phyloP scores from a whole-genome alignment of 2,329 filamentous ascomycete species.

The Neurospora crassa region DNA sequence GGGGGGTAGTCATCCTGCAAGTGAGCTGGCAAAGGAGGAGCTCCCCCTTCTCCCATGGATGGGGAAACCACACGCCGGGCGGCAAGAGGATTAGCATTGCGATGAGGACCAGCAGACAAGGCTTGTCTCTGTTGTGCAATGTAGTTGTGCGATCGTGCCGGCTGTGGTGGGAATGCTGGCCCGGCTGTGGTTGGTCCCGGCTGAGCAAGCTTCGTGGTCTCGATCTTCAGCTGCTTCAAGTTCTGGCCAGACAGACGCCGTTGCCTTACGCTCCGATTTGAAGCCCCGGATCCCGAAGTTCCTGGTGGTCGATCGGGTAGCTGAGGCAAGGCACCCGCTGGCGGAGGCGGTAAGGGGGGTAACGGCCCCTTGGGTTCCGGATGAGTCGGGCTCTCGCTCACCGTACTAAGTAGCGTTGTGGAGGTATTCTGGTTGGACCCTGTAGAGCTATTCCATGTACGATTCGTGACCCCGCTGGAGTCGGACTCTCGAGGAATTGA shows the following conservation, averaged over 20 bases:
- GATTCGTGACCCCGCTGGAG: constrained; percentile 67
- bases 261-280: constrained; percentile 51
- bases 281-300: constrained; percentile 22
- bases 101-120: constrained; percentile 27
- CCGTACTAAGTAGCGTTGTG: constrained; percentile 60
- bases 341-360: constrained; percentile 33
- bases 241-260: constrained; percentile 74
- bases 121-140: constrained; percentile 34
- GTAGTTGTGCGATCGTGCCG: constrained; percentile 25
- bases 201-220: constrained; percentile 46
- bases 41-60: constrained; percentile 22
- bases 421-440: constrained; percentile 62
- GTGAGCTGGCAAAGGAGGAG: constrained; percentile 22
- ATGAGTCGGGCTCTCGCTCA: constrained; percentile 47
- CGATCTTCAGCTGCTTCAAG: constrained; percentile 77
- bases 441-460: constrained; percentile 72
- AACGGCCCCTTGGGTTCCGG: constrained; percentile 22
- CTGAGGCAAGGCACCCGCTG: constrained; percentile 36
- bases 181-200: constrained; percentile 15
- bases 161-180: constrained; percentile 13
- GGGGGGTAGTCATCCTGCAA: constrained; percentile 24
- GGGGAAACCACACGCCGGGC: constrained; percentile 27
- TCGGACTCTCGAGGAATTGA: constrained; percentile 69
- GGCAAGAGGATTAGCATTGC: constrained; percentile 21
- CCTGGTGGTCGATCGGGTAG: constrained; percentile 29